Percentiles rank a stretch among this genome's conserved stretches.
These are phyloP conservation scores for Metarhizium rileyi DNA, from an alignment of 2,329 filamentous ascomycete genomes.

Conservation along the genomic window DNA sequence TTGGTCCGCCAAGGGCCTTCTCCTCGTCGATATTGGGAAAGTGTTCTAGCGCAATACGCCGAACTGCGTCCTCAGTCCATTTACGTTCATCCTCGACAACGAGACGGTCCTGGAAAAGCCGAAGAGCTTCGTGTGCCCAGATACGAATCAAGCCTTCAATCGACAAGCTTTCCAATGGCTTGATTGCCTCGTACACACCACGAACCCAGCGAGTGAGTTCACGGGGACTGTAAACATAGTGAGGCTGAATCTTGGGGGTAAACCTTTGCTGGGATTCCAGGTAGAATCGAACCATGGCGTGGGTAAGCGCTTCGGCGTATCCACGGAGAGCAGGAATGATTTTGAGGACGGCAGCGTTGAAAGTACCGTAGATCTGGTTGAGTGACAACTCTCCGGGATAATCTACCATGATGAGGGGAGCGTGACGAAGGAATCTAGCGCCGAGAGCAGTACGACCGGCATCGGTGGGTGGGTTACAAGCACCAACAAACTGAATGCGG, in stretches of 20 bases:
- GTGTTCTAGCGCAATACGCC: constrained; percentile 75
- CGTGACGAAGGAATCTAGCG: constrained; percentile 86
- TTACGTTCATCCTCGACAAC: constrained; percentile 88
- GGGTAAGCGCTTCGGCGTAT: constrained; percentile 87
- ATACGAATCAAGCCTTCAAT: constrained; percentile 91
- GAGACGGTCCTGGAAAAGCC: constrained; percentile 93
- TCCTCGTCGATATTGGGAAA: constrained; percentile 95
- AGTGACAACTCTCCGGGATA: constrained; percentile 94
- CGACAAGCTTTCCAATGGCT: constrained; percentile 77
- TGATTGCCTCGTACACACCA: constrained; percentile 93
- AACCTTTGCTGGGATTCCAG: constrained; percentile 90
- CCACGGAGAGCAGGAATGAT: constrained; percentile 91
- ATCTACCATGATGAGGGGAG: constrained; percentile 98
- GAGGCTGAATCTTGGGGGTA: constrained; percentile 91
- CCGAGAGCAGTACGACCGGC: constrained; percentile 92
- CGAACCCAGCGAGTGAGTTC: constrained; percentile 97
- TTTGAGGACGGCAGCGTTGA: constrained; percentile 93
- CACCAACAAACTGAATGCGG: constrained; percentile 96
- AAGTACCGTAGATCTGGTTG: constrained; percentile 96
- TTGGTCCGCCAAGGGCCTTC: constrained; percentile 81
- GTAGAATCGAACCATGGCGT: constrained; percentile 96
- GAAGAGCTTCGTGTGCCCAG: constrained; percentile 94
- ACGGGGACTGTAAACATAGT: constrained; percentile 98
- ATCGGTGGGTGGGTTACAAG: constrained; percentile 96
- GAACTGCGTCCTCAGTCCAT: constrained; percentile 88